Conservation (phyloP, 495 filamentous ascomycete genomes). For the Penicillium turbatum region DNA sequence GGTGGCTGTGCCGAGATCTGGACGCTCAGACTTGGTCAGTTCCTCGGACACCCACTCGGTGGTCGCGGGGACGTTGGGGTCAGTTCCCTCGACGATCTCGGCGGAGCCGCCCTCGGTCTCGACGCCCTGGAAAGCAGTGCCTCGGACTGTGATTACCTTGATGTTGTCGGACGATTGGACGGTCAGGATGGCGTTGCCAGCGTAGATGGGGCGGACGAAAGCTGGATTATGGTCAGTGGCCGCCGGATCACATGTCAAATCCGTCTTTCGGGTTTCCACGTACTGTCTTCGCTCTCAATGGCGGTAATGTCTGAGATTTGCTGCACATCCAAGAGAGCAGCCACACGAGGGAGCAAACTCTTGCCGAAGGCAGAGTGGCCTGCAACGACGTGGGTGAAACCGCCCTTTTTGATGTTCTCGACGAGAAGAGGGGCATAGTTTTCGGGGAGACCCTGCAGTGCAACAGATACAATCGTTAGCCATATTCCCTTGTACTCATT, state of each 20-base stretch:
- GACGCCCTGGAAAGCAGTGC: conserved; percentile 72
- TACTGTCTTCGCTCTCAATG: conserved; percentile 84
- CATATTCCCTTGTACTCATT: neutral
- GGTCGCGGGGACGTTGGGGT: conserved; percentile 59
- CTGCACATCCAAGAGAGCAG: conserved; percentile 88
- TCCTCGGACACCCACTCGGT: conserved; percentile 94
- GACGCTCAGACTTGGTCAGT: conserved; percentile 85
- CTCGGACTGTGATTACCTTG: conserved; percentile 88
- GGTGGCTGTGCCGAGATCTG: conserved; percentile 84
- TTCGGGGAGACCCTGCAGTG: conserved; percentile 75
- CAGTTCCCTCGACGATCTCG: conserved; percentile 42
- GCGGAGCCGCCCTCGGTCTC: conserved; percentile 49
- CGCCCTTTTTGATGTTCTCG: conserved; percentile 92
- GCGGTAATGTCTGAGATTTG: conserved; percentile 87
- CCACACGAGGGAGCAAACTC: conserved; percentile 88
- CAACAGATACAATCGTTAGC: conserved; percentile 4
- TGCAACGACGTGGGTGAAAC: conserved; percentile 84
- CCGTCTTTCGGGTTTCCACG: conserved; percentile 18
- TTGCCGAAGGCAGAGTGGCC: conserved; percentile 97
- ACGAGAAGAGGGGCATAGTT: conserved; percentile 90
- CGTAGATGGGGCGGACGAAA: conserved; percentile 95
- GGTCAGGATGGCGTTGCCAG: conserved; percentile 96
- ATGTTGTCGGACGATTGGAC: conserved; percentile 82
- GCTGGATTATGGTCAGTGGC: conserved; percentile 39
- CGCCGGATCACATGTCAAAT: conserved; percentile 20